Evolutionary conservation across 2,329 filamentous ascomycete species (phyloP).

Genomic region (Fusarium ambrosium): DNA sequence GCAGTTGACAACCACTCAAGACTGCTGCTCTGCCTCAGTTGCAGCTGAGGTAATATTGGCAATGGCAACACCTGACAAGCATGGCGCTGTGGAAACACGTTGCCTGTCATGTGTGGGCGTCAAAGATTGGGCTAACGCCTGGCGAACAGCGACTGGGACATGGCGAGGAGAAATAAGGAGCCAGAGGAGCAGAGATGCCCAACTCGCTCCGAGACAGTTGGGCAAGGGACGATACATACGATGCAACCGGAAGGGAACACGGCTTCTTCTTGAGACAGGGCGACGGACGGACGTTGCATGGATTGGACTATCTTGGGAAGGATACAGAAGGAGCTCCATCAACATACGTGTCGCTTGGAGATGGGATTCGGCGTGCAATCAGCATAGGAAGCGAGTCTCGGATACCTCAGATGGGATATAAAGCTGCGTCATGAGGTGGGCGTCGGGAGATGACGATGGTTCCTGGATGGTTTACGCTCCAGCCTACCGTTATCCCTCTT

Average conservation of each 20-base stretch:
- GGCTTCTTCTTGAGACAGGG: conserved; percentile 28
- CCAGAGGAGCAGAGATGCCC: conserved; percentile 43
- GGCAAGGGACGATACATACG: conserved; percentile 28
- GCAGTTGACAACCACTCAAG: conserved; percentile 27
- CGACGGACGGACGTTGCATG: conserved; percentile 20
- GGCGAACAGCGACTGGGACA: conserved; percentile 29
- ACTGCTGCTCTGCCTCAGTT: conserved; percentile 29
- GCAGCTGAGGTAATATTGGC: conserved; percentile 43
- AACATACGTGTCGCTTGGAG: conserved; percentile 45
- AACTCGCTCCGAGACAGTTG: conserved; percentile 37
- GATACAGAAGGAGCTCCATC: conserved; percentile 30
- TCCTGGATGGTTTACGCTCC: conserved; percentile 33
- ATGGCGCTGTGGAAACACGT: conserved; percentile 43
- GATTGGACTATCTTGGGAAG: not conserved
- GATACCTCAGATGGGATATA: conserved; percentile 46
- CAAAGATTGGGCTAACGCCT: conserved; percentile 27
- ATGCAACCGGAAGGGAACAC: conserved; percentile 36
- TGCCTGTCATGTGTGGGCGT: conserved; percentile 43
- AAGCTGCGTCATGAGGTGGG: conserved; percentile 38
- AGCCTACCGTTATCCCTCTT: conserved; percentile 24
- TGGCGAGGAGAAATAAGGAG: conserved; percentile 33
- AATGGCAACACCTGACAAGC: conserved; percentile 39
- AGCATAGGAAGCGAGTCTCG: conserved; percentile 37
- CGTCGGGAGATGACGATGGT: conserved; percentile 33
- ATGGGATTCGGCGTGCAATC: conserved; percentile 35